Base-by-base conservation (phyloP, 2,329 filamentous ascomycete genomes). In the Trichoderma sp. region DNA sequence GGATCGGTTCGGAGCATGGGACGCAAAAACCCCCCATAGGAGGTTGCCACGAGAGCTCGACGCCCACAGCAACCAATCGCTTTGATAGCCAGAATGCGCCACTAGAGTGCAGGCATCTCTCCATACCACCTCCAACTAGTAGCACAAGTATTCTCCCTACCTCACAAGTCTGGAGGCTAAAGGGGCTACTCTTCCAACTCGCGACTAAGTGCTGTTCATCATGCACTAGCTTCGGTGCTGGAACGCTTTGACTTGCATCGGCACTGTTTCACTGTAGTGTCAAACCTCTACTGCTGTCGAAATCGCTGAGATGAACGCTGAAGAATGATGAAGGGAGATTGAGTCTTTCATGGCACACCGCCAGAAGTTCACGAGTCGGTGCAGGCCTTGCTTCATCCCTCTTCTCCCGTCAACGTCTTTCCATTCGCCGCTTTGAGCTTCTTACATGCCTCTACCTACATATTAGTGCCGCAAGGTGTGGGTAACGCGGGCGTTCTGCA, bases 11-110 rank as follows among this genome's bases (percentile, higher is more conserved):
- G 29, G n/a, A 63, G 21, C 11, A 24, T 14, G 29, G 64, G 69
- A 63, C 41, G 59, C 59, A 72, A 64, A 50, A 33, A 6, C 18
- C 56, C 53, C 67, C 56, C 67, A 71, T 62, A 38, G 21, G 60
- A 72, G 41, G 14, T n/a, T 72, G 69, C 69, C 69, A 72, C 69
- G 69, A 64, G 59, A 64, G 60, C 69, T 56, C 6, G 31, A 64
- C 41, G 59, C 69, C 69, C 35, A 21, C 69, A 64, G 12, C 38
- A n/a, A 21, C 69, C 59, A 72, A 64, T 53, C 69, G 59, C 38
- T 53, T 72, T 60, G 59, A 29, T 41, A 35, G 35, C 16, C 38
- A 18, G 41, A 53, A 24, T 9, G 38, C 29, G 59, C 41, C 41
- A 45, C 69, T 38, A 16, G 29, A 64, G 45, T 33, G 60, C 41